Conservation (phyloP, 2,329 filamentous ascomycete genomes). For the Lojkania enalia region DNA sequence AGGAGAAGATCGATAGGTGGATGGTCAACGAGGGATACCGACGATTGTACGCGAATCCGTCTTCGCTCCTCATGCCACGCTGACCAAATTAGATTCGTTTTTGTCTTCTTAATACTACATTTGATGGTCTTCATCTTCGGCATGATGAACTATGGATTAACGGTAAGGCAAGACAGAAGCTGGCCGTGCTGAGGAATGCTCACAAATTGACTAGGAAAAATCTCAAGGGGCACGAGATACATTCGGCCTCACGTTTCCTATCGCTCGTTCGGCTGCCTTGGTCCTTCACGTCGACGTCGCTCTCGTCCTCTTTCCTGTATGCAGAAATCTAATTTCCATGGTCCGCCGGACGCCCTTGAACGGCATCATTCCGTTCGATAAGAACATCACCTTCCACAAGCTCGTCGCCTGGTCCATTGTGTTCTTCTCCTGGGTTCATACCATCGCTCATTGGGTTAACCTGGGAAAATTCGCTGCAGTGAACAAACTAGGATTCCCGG, state of each 20-base stretch:
- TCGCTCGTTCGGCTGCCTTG: constrained; percentile 74
- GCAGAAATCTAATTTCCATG: constrained; percentile 80
- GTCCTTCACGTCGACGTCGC: constrained; percentile 82
- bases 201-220: constrained; percentile 54
- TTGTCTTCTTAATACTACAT: constrained; percentile 73
- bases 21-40: constrained; percentile 89
- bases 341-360: constrained; percentile 79
- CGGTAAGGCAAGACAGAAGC: constrained; percentile 52
- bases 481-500: constrained; percentile 76
- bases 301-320: constrained; percentile 78
- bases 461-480: constrained; percentile 75
- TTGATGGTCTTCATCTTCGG: constrained; percentile 78
- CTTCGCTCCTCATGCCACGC: constrained; percentile 4
- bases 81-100: constrained; percentile 66
- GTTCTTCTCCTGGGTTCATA: constrained; percentile 86
- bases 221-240: constrained; percentile 65
- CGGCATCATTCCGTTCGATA: constrained; percentile 85
- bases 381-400: constrained; percentile 89
- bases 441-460: constrained; percentile 85
- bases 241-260: constrained; percentile 76
- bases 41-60: constrained; percentile 64
- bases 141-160: constrained; percentile 77
- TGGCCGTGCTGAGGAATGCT: neutral
- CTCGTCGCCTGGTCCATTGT: constrained; percentile 84
- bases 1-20: constrained; percentile 79